Base-by-base conservation (phyloP, 2,329 filamentous ascomycete genomes). In the Sclerotinia sclerotiorum region DNA sequence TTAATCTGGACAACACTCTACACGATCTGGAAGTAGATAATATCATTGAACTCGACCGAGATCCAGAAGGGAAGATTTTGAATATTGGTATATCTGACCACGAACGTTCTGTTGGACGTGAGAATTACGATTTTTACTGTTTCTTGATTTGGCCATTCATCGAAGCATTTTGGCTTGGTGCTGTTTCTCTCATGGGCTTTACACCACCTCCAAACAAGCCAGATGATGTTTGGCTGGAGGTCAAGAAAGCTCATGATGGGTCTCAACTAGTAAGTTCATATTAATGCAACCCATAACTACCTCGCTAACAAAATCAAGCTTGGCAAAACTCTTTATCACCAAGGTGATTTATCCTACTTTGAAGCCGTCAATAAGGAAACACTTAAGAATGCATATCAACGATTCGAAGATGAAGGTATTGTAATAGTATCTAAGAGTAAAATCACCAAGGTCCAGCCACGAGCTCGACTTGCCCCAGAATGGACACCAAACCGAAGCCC, bases 71-170 rank as follows among this genome's bases (percentile, higher is more conserved):
- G 0, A 83, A 84, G 0, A 85, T 93, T n/a, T 81, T 82, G 0
- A 87, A 82, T 67, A 82, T 97, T 49, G 92, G 93, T 5, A 83
- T 99, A 10, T 90, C 91, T 24, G 87, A 91, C 7, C 81, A 85
- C 3, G 95, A 99, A 79, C 85, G 94, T 24, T 83, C 85, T 42
- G 88, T 86, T 8, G 95, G 95, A 1, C 84, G 94, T 49, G 95
- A 99, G 79, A 98, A 97, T 75, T 99, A 91, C 76, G 95, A 99
- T 77, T 99, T 99, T 79, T 98, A 98, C 81, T 98, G 94, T 81
- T 99, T 98, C 83, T 81, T 99, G 27, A 93, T 99, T 71, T 99
- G 95, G 95, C 95, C 95, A 0, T 99, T 99, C 74, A 94, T 98
- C 73, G 95, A 99, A 79, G 91, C 94, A 0, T 90, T 87, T 65